Base-by-base conservation (phyloP, 495 filamentous ascomycete species). In the Amniculicola lignicola region DNA sequence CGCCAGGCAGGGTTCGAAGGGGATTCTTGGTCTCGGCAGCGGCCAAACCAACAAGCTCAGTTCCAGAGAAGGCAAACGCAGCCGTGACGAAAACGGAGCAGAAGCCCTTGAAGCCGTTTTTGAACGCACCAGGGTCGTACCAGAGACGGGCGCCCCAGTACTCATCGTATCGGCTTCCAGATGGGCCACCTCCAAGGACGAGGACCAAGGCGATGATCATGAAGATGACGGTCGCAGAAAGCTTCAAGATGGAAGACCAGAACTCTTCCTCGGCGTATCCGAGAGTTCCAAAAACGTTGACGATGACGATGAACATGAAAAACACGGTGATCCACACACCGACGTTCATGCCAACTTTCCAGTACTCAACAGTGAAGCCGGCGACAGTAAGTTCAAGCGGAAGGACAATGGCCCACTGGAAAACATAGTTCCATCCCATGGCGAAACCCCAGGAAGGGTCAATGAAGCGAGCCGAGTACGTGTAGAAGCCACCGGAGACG, bases 101-200 rank as follows among this genome's bases (percentile, higher is more conserved):
- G 65, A 86, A 82, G 11, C 85, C 85, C 53, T 83, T 81, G 75
- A 88, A 87, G 36, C 82, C 82, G 59, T 86, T 79, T 15, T 69
- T 67, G 70, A 89, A 88, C 1, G 84, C 82, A 22, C 79, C 78
- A 2, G 77, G 79, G 29, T 80, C 67, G 42, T 74, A 59, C 75
- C 77, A 82, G 64, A 75, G 77, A 19, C 69, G 67, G 21, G 70
- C 70, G 28, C 79, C 73, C 40, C 66, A 57, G 54, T 71, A 70
- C 16, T 61, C 62, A 29, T 47, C 22, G 62, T 62, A 68, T 11
- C 61, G 72, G 72, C 69, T 68, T 63, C 72, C 46, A 67, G 64
- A 24, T 55, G 24, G 61, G 68, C 49, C 68, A 21, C 64, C 66
- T 7, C 67, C 68, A 44, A 54, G 33, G 45, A 67, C 56, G 45